Conservation (phyloP, 352 stramenopile species). For the Pythium aphanidermatum region DNA sequence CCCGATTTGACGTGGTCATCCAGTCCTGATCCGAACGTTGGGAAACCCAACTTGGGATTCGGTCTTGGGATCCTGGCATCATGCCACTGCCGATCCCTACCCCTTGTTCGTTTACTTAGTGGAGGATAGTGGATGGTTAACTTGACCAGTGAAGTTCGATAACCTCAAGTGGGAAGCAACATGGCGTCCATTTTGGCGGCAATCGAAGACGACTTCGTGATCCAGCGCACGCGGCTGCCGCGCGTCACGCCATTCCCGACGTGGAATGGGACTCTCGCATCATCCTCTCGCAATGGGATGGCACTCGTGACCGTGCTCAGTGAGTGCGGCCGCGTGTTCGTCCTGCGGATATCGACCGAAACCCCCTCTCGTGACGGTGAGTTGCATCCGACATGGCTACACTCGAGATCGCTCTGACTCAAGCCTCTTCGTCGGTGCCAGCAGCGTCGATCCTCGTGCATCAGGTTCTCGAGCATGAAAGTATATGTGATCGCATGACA, state of each 20-base stretch:
- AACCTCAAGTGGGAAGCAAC: background rate
- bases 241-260: constrained; percentile 42
- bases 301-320: constrained; percentile 40
- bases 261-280: constrained; percentile 49
- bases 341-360: constrained; percentile 23
- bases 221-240: constrained; percentile 29
- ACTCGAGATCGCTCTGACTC: background rate
- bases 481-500: constrained; percentile 18
- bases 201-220: constrained; percentile 26
- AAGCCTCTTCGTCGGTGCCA: background rate
- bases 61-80: no score
- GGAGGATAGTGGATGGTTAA: no score
- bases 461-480: constrained; percentile 25
- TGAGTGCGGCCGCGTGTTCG: constrained; percentile 41
- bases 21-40: no score
- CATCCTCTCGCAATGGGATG: background rate
- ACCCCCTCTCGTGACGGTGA: constrained; percentile 1
- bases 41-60: no score
- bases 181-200: constrained; percentile 8
- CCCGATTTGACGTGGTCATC: no score
- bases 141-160: background rate
- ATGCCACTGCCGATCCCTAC: no score
- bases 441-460: constrained; percentile 17
- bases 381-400: background rate
- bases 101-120: no score